Conservation (phyloP, 352 stramenopile species). For the Globisporangium splendens region DNA sequence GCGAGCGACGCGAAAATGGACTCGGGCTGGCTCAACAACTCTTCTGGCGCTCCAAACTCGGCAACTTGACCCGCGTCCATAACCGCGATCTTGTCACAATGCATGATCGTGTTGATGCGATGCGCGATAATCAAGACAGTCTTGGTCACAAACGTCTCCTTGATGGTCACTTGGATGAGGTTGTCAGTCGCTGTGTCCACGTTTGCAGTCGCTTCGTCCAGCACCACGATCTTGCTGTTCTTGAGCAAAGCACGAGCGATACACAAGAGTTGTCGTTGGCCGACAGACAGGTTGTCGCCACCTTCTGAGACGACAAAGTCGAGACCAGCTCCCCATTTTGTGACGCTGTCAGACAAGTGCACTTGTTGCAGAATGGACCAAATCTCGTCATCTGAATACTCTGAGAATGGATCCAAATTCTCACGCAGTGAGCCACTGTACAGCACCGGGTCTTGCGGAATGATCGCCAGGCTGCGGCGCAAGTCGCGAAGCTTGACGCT, state of each 20-base stretch:
- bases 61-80: constrained; percentile 83
- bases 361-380: constrained; percentile 76
- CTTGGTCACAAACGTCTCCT: background rate
- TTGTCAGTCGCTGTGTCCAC: constrained; percentile 83
- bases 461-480: constrained; percentile 25
- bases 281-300: constrained; percentile 49
- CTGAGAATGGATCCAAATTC: constrained; percentile 26
- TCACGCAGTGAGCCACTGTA: constrained; percentile 19
- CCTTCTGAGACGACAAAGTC: constrained; percentile 28
- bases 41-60: constrained; percentile 73
- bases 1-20: constrained; percentile 34
- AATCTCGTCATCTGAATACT: constrained; percentile 59
- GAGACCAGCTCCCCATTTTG: constrained; percentile 9
- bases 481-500: constrained; percentile 21
- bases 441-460: constrained; percentile 35
- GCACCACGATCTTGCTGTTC: constrained; percentile 84
- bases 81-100: constrained; percentile 91
- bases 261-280: constrained; percentile 48
- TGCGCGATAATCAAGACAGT: constrained; percentile 94
- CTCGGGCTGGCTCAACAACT: constrained; percentile 46
- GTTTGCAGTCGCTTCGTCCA: constrained; percentile 94
- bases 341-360: constrained; percentile 42
- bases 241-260: constrained; percentile 92
- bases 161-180: too few species aligned
- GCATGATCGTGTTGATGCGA: constrained; percentile 94